Base-by-base conservation (phyloP, 768 basidiomycete genomes). In the Auricularia sp. region DNA sequence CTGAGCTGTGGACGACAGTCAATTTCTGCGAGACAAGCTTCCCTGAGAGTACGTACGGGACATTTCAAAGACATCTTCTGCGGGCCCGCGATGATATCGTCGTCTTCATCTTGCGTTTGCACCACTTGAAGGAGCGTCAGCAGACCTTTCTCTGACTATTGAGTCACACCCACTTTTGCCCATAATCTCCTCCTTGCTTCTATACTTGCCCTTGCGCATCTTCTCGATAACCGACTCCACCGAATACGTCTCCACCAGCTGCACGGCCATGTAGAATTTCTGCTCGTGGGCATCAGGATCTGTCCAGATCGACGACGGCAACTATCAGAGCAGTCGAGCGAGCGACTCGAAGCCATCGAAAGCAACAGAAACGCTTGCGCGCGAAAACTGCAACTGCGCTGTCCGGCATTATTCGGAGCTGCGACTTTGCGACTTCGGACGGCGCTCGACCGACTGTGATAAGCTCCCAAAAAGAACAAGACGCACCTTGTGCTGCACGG, bases 21-120 rank as follows among this genome's bases (percentile, higher is more conserved):
- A 33, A 18, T 58, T 16, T 42, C 4, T 42, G 7, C 34, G 4
- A 42, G 42, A 3, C 12, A 42, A 7, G 23, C 6, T 29, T 21
- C 34, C 36, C 36, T 14, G 14, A n/a, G 47, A 21, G 21, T 12
- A 77, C 93, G 64, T 73, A 98, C 96, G 3, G 97, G 95, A 74
- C 94, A 97, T 73, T 92, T 95, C 68, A 99, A 73, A 0, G 90
- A 91, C 84, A 98, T 87, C 72, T 88, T 92, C 69, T 92, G 87
- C 2, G 90, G 84, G 12, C 93, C 94, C 16, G 93, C 87, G 59
- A 93, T 79, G 70, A 99, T 96, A 66, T 98, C 96, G 64, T 95
- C 94, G 67, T 98, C 94, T 35, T 87, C 88, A 14, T 78, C 79
- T 60, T 80, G 73, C 4, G 79, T 76, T 62, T 81, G 77, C 65